Conservation (phyloP, 1,139 yeast genomes). For the Taphrina betulina region DNA sequence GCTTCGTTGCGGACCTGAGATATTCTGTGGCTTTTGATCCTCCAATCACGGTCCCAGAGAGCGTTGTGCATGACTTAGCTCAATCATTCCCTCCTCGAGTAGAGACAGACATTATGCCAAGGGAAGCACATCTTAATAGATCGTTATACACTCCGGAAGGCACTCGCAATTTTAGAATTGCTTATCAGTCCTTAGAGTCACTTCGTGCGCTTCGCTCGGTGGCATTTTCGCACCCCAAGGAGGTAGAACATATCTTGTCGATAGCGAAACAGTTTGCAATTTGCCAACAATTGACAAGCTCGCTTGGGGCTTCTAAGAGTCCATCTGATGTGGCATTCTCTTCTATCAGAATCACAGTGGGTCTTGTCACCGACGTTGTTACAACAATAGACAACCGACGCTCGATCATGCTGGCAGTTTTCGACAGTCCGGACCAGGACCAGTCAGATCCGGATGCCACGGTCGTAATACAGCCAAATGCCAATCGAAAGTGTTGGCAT, state of each 20-base stretch:
- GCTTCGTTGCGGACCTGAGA: slow-evolving; percentile 2
- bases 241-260: slow-evolving; percentile 8
- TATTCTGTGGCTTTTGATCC: slow-evolving; percentile 20
- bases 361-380: too few species aligned
- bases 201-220: neutral
- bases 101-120: neutral
- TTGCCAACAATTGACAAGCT: slow-evolving; percentile 7
- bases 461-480: slow-evolving; percentile 2
- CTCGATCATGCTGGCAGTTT: slow-evolving; percentile 2
- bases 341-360: too few species aligned
- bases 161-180: neutral
- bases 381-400: slow-evolving; percentile 3
- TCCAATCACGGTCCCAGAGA: slow-evolving; percentile 10
- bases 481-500: neutral
- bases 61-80: neutral
- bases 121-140: neutral
- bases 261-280: neutral
- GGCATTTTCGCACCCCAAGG: slow-evolving; percentile 17
- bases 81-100: neutral
- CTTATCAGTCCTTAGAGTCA: neutral
- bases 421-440: neutral
- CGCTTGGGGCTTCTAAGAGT: too few species aligned
- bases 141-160: neutral
- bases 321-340: too few species aligned
- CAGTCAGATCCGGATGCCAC: neutral